Conservation (phyloP, 169 alveolate genomes). For the Plasmodium gallinaceum region DNA sequence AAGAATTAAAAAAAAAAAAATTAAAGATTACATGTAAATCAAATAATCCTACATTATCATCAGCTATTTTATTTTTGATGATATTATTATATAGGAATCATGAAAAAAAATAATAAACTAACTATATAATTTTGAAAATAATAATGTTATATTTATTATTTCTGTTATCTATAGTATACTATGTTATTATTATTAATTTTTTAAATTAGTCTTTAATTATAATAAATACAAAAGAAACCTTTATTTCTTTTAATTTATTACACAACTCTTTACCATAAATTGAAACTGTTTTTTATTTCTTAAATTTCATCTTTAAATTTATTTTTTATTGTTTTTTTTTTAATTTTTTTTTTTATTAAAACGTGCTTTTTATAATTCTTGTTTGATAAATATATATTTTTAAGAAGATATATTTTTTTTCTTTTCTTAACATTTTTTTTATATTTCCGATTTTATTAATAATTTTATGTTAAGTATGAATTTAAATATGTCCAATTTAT, state of each 20-base stretch:
- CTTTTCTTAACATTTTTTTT: too few relatives aligned
- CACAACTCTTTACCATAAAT: background rate
- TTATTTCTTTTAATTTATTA: background rate
- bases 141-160: slow-evolving; percentile 6
- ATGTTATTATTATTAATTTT: background rate
- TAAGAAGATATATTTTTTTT: too few relatives aligned
- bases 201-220: background rate
- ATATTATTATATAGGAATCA: slow-evolving; percentile 35
- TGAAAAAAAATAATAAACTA: background rate
- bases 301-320: background rate
- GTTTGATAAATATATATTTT: too few relatives aligned
- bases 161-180: background rate
- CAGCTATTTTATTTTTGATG: slow-evolving; percentile 66
- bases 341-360: too few relatives aligned
- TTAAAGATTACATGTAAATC: slow-evolving; percentile 51
- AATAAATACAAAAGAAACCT: slow-evolving; percentile 5
- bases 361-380: too few relatives aligned
- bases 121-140: background rate
- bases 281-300: background rate
- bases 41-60: slow-evolving; percentile 59
- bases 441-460: too few relatives aligned
- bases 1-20: slow-evolving; percentile 19
- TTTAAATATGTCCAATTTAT: too few relatives aligned
- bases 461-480: too few relatives aligned
- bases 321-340: too few relatives aligned